These are phyloP conservation scores for Thelonectria discophora DNA, from an alignment of 2,329 filamentous ascomycete genomes.

Conservation along the genomic window DNA sequence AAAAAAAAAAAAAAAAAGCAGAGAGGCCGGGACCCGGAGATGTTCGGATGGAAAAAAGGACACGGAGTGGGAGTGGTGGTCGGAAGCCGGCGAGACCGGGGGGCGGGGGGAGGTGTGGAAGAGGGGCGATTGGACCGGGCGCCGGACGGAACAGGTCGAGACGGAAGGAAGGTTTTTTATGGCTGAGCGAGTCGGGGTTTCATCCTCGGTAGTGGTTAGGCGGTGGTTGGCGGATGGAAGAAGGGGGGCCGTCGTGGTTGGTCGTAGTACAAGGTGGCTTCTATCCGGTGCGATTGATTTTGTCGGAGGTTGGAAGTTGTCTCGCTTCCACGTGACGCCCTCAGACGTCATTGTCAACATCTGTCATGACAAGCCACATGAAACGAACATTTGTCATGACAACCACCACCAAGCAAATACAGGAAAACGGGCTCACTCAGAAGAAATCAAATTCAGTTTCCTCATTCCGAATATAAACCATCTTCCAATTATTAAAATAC, in stretches of 20 bases:
- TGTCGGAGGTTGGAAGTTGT: conserved; percentile 15
- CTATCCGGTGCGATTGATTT: conserved; percentile 1
- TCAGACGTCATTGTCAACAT: neutral
- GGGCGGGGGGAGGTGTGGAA: neutral
- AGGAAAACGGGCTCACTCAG: neutral
- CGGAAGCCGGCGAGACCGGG: neutral
- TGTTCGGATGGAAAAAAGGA: neutral
- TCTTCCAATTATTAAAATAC: too few relatives aligned
- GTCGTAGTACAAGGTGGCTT: neutral
- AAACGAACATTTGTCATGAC: neutral
- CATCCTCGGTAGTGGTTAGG: conserved; percentile 14
- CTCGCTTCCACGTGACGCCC: conserved; percentile 24
- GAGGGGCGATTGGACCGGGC: neutral
- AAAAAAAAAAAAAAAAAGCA: too few relatives aligned
- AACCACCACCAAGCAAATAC: neutral
- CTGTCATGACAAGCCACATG: neutral
- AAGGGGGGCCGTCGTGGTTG: neutral
- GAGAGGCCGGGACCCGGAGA: conserved; percentile 1
- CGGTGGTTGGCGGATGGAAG: conserved; percentile 1
- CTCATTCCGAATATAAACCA: neutral
- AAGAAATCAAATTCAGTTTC: neutral
- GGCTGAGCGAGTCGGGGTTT: neutral
- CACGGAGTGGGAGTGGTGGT: neutral
- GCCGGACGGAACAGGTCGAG: neutral
- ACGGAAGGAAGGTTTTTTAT: neutral